Evolutionary conservation across 2,329 filamentous ascomycete genomes (phyloP), one percentile per base, ranked within the genome.

Genomic region (Dactylellina sp.): DNA sequence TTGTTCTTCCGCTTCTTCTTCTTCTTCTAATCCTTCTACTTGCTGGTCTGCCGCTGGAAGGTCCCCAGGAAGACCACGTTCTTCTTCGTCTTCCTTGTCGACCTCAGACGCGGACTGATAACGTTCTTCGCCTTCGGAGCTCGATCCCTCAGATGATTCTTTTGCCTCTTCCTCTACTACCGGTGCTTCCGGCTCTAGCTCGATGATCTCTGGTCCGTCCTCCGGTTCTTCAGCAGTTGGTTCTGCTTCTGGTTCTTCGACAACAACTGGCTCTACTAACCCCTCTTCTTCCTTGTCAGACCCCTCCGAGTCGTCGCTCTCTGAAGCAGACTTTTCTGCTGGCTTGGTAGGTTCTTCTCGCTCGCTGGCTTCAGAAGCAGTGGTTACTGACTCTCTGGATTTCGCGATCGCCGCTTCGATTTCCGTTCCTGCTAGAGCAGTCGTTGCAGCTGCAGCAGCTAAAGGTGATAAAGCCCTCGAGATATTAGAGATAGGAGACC

Each of bases 61-160:
- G 5, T 59, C 39, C 18, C 47, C 68, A 1, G 60, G 60, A 49
- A 72, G 24, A 16, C 22, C 39, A 22, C 53, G 44, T 42, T 61
- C 44, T 7, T 66, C 39, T 7, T 66, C 50, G 6, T 53, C 60
- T 25, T 60, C 68, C 14, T 40, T 60, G 25, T 72, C 68, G 20
- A 56, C 46, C 46, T 72, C 68, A 39, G 68, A 72, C 9, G 68
- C 68, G 22, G 68, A 72, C 25, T 72, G 61, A 28, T 72, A 72
- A 6, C 65, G 20, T 28, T 65, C 68, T 24, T 72, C 68, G 22
- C 50, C 68, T 40, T 57, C 68, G 7, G 68, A 72, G 28, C 68
- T 72, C 14, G 52, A 59, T 28, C 59, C 66, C 22, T 65, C 68
- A 22, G 68, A 72, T 35, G 66, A 72, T 42, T 49, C 18, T 16